phyloP scores from a whole-genome alignment of 2,329 filamentous ascomycete species.

The Sporothrix schenckii region DNA sequence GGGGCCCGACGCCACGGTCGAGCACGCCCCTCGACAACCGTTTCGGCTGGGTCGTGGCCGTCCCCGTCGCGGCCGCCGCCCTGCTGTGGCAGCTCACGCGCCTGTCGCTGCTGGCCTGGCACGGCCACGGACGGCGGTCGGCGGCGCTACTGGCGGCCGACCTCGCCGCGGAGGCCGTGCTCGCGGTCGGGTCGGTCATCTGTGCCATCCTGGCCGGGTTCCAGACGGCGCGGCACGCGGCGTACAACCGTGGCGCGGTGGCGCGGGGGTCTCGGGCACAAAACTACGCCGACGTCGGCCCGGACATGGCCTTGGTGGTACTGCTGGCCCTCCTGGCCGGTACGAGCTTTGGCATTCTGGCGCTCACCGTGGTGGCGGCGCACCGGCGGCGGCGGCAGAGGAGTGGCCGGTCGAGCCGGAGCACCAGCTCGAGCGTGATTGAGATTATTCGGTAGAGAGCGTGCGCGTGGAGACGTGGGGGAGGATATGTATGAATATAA shows the following conservation, averaged over 20 bases:
- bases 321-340: conserved; percentile 31
- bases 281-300: conserved; percentile 33
- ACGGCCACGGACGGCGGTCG: not conserved
- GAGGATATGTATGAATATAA: not conserved
- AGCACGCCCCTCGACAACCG: conserved; percentile 28
- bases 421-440: conserved; percentile 34
- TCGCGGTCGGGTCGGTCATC: conserved; percentile 32
- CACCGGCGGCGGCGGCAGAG: conserved; percentile 7
- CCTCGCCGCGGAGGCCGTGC: conserved; percentile 21
- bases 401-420: not conserved
- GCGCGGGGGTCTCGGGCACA: no score
- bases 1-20: not conserved
- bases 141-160: conserved; percentile 8
- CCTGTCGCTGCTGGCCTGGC: conserved; percentile 19
- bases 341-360: conserved; percentile 29
- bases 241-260: conserved; percentile 28
- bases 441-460: conserved; percentile 33
- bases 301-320: conserved; percentile 27
- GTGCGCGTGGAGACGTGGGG: not conserved
- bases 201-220: conserved; percentile 35
- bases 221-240: conserved; percentile 33
- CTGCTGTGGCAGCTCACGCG: conserved; percentile 32
- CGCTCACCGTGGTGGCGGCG: conserved; percentile 25
- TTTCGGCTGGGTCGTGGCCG: conserved; percentile 32
- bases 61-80: conserved; percentile 30